phyloP scores from a whole-genome alignment of 2,329 filamentous ascomycete species.

The Diplodia scrobiculata region DNA sequence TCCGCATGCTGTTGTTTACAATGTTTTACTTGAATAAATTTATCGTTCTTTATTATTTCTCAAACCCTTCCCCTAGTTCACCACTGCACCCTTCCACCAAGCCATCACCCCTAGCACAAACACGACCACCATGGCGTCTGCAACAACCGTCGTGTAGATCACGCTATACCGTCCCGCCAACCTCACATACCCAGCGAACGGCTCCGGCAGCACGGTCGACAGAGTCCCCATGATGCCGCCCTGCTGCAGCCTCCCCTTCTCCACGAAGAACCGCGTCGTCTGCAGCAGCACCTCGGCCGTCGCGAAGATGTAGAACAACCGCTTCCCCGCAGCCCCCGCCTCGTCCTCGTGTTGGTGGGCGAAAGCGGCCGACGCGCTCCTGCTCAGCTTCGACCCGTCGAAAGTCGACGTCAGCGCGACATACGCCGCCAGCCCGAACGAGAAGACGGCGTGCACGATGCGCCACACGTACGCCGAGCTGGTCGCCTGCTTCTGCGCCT shows the following conservation, averaged over 20 bases:
- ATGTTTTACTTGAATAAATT: not conserved
- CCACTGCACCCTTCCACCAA: constrained; percentile 50
- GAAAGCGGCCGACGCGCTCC: constrained; percentile 41
- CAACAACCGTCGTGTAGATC: constrained; percentile 71
- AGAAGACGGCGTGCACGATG: constrained; percentile 71
- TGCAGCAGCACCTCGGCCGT: constrained; percentile 74
- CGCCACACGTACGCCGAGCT: constrained; percentile 65
- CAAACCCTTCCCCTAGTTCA: not conserved
- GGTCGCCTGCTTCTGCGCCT: constrained; percentile 44
- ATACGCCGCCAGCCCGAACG: constrained; percentile 69
- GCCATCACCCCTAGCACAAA: constrained; percentile 68
- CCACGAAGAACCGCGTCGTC: constrained; percentile 69
- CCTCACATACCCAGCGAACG: constrained; percentile 63
- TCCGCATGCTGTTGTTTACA: no score
- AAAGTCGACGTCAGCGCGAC: constrained; percentile 69
- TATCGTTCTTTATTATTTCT: not conserved
- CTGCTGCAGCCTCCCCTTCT: constrained; percentile 61
- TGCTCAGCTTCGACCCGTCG: constrained; percentile 64
- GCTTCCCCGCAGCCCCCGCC: constrained; percentile 47
- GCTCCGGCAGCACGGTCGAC: constrained; percentile 66
- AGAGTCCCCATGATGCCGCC: constrained; percentile 66
- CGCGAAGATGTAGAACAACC: constrained; percentile 79
- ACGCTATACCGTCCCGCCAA: constrained; percentile 66
- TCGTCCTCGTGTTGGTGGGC: constrained; percentile 25
- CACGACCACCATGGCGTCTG: constrained; percentile 73